phyloP scores from a whole-genome alignment of 2,329 filamentous ascomycete genomes.

The Aureobasidium sp. region DNA sequence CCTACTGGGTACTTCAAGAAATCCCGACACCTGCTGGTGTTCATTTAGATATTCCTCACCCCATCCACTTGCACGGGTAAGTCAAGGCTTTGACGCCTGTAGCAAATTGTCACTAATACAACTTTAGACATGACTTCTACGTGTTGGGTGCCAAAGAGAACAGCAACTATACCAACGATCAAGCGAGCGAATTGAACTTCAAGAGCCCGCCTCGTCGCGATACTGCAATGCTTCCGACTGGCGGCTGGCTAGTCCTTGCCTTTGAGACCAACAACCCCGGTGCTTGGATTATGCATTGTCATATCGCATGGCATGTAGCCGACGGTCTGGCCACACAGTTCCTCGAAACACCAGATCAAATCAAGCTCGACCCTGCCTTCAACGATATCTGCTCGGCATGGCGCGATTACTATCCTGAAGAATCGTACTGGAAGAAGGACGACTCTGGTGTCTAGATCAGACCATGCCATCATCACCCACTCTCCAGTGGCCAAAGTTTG shows the following conservation, averaged over 20 bases:
- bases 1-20: conserved; percentile 29
- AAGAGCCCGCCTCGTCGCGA: conserved; percentile 33
- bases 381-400: conserved; percentile 24
- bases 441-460: conserved; percentile 23
- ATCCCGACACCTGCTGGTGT: conserved; percentile 15
- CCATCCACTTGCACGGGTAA: conserved; percentile 13
- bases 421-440: conserved; percentile 21
- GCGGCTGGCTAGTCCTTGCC: conserved; percentile 33
- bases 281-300: conserved; percentile 26
- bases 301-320: conserved; percentile 26
- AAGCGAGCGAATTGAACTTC: conserved; percentile 23
- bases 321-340: conserved; percentile 28
- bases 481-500: neutral
- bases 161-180: conserved; percentile 19
- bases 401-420: conserved; percentile 20
- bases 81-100: neutral
- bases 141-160: conserved; percentile 17
- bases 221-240: conserved; percentile 29
- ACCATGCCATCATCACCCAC: too few relatives aligned
- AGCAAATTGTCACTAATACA: conserved; percentile 13
- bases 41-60: conserved; percentile 16
- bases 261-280: conserved; percentile 36
- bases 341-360: conserved; percentile 21
- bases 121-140: conserved; percentile 25
- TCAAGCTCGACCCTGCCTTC: conserved; percentile 21